Conservation (phyloP, 176 grass and related monocot genomes). For the Dactylis glomerata region DNA sequence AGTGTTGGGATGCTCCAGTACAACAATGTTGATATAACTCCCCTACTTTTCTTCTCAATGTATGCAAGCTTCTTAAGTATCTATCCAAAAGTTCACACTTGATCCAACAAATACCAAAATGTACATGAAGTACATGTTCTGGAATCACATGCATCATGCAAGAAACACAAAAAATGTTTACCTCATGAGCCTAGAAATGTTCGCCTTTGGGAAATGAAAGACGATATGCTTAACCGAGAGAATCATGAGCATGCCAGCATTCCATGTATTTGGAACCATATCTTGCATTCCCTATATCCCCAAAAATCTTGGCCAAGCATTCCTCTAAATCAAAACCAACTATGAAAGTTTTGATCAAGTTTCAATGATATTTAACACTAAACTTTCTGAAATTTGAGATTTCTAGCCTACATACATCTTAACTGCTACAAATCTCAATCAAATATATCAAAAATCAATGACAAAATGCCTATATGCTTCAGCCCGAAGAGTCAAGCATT, state of each 20-base stretch:
- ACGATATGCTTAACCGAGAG: neutral
- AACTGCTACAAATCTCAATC: neutral
- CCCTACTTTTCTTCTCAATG: too few relatives aligned
- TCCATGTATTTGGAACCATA: neutral
- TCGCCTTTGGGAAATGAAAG: neutral
- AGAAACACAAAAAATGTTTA: neutral
- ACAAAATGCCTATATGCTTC: neutral
- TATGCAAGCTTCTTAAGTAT: too few relatives aligned
- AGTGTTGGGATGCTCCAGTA: too few relatives aligned
- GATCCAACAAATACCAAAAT: too few relatives aligned
- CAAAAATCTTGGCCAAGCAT: too few relatives aligned
- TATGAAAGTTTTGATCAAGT: neutral
- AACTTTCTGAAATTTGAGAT: neutral
- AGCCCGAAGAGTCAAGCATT: neutral
- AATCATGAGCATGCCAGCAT: neutral
- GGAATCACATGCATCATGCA: neutral
- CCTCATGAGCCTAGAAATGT: neutral
- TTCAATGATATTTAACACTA: neutral
- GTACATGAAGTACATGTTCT: too few relatives aligned
- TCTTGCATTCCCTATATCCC: too few relatives aligned
- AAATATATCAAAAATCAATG: too few relatives aligned
- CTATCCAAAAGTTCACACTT: too few relatives aligned
- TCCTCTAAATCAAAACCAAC: too few relatives aligned
- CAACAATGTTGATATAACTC: too few relatives aligned
- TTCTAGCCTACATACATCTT: neutral